These are phyloP conservation scores for Eucalyptus pauciflora DNA, from an alignment of 345 rosid genomes.

Conservation along the genomic window DNA sequence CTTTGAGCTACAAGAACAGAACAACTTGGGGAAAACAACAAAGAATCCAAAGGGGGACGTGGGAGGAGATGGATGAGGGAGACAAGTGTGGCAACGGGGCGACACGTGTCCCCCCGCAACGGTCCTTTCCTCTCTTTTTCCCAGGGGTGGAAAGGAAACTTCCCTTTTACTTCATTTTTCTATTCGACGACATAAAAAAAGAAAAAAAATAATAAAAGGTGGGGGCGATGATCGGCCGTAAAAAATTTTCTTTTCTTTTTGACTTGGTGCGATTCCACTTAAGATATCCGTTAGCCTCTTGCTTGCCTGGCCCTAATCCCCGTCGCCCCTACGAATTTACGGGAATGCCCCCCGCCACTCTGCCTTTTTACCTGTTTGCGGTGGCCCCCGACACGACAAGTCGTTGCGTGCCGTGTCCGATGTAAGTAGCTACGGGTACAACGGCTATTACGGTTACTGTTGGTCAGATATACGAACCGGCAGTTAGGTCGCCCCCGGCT, in stretches of 20 bases:
- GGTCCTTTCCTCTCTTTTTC: slow-evolving; percentile 9
- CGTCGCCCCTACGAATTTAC: not conserved
- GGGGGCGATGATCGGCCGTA: not conserved
- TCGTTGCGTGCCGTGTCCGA: not conserved
- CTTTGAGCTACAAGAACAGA: not conserved
- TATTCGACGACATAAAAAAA: not conserved
- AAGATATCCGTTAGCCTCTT: not conserved
- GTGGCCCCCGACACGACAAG: not conserved
- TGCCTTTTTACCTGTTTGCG: not conserved
- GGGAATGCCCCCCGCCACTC: not conserved
- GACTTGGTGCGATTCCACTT: not conserved
- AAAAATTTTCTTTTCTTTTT: not conserved
- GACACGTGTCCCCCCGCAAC: slow-evolving; percentile 50
- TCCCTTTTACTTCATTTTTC: not conserved
- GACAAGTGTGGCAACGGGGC: slow-evolving; percentile 33
- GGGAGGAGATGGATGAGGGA: not conserved
- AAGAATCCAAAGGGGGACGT: not conserved
- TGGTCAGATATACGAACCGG: not conserved
- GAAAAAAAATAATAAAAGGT: not conserved
- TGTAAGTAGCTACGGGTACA: not conserved
- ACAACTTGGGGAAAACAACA: slow-evolving; percentile 1
- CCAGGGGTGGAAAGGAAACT: not conserved
- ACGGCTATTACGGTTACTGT: not conserved
- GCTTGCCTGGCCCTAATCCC: not conserved
- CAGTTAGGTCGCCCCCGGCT: not conserved